Evolutionary conservation across 306 rosid species (phyloP), one percentile per base, ranked within the genome.

Genomic region (Sicyos baderoa): DNA sequence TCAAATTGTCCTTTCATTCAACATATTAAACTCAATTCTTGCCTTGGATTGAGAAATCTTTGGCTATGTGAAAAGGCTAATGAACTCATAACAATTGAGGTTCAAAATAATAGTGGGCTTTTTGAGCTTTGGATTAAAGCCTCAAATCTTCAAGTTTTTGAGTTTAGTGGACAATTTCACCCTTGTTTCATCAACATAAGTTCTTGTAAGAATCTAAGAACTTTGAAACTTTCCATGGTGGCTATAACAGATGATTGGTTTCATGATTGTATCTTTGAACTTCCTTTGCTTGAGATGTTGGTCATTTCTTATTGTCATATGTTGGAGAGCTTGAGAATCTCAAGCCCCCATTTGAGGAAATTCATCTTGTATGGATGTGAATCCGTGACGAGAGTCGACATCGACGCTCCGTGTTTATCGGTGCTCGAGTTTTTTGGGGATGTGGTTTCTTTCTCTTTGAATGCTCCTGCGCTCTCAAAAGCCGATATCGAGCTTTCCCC

Each of bases 221-320:
- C 37, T 23, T 53, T 76, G 37, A 10, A 0, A 1, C 22, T 71
- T 11, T 17, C 2, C 55, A 44, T 25, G 11, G 40, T 10, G 57
- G 48, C 15, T 5, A 15, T 79, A 27, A 68, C 67, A 16, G 42
- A 72, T 25, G 29, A 42, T 15, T 79, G 86, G 79, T 53, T 79
- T 7, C 23, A 54, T 70, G 71, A 76, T 1, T 45, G 45, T 47
- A 55, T 82, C 49, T 16, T 2, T n/a, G 59, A 79, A 60, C 54
- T 71, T 11, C 73, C 71, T 44, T 60, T 76, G 25, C 76, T 82
- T 59, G 86, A 79, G 74, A 67, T 13, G 14, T 67, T 82, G 62
- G 9, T 10, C 9, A 42, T 82, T 4, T 8, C 0, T 15, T 2
- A 40, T 22, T 82, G 79, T 25, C 9, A 8, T 14, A 47, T 79